Evolutionary conservation across 148 eudicot species (phyloP).

Genomic region (Heliamphora exappendiculata): DNA sequence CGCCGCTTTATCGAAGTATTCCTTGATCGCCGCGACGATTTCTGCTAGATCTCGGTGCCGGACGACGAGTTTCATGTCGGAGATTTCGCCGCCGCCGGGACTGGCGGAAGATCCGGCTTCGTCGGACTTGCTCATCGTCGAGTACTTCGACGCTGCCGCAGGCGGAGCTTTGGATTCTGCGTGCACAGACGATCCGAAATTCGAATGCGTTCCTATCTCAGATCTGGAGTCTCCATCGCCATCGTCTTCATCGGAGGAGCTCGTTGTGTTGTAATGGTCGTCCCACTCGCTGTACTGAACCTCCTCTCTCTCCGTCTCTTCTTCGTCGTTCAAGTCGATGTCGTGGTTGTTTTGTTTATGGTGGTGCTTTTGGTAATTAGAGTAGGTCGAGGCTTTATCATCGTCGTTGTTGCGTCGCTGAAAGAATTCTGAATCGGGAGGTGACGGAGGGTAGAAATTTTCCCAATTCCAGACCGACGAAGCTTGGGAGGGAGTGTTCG

Average conservation of each 20-base stretch:
- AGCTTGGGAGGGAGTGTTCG: constrained; percentile 52
- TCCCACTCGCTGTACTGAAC: constrained; percentile 97
- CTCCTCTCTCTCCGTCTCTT: constrained; percentile 65
- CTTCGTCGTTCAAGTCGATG: constrained; percentile 34
- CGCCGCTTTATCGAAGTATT: constrained; percentile 88
- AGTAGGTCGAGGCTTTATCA: constrained; percentile 10
- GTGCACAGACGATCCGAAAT: constrained; percentile 51
- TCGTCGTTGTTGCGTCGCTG: constrained; percentile 13
- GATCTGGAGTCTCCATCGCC: constrained; percentile 63
- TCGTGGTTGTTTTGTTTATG: constrained; percentile 17
- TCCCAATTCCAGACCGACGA: constrained; percentile 99
- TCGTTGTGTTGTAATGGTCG: constrained; percentile 70
- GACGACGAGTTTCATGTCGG: constrained; percentile 75
- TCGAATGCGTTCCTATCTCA: constrained; percentile 40
- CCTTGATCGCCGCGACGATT: constrained; percentile 62
- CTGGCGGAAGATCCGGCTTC: constrained; percentile 45
- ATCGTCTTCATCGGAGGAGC: constrained; percentile 31
- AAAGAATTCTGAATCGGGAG: constrained; percentile 75
- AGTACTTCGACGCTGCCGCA: neutral
- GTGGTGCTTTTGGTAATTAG: constrained; percentile 2
- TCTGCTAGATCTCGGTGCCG: constrained; percentile 76
- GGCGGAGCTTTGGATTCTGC: constrained; percentile 21
- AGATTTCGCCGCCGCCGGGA: constrained; percentile 23
- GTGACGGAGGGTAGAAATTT: constrained; percentile 85
- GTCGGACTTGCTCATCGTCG: constrained; percentile 24